Base-by-base conservation (phyloP, 148 eudicot species). In the Amaranthus cruentus region DNA sequence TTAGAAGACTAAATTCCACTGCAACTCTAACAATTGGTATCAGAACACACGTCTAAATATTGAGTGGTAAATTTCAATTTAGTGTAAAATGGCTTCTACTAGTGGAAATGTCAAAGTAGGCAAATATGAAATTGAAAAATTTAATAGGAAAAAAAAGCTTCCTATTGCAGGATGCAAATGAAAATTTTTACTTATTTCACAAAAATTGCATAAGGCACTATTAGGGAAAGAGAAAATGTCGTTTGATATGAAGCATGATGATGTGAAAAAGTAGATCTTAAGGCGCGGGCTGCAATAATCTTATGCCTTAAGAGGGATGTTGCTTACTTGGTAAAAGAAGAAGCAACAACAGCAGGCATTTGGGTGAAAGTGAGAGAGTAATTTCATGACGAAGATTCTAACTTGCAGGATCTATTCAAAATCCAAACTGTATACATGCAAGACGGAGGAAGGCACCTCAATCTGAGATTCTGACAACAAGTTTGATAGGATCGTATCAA, bases 271-370 rank as follows among this genome's bases (percentile, higher is more conserved):
- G 0, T 18, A 18, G 18, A 18, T 18, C 18, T 18, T 18, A 0
- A 18, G 18, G 18, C 18, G 18, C 18, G 18, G 18, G 18, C 18
- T 18, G 18, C 18, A 18, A 18, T 18, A 18, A 18, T 18, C 18
- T 18, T 18, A 18, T 18, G 18, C 18, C 18, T 18, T 18, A 18
- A 18, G 69, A 66, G 53, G 69, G 69, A 66, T 66, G 53, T 66
- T 47, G 53, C 69, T 47, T 66, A 47, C 69, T 66, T 47, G 69
- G 69, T 66, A 21, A 66, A 66, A 11, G 69, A 66, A 47, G 69
- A 66, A 66, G 28, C 69, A 66, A 66, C 69, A 42, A 9, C 52
- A 6, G 53, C 69, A 0, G 52, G 53, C 48, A n/a, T 66, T 18
- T 46, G 69, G 47, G 18, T 18, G 7, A 38, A 62, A 62, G 65